Percentiles rank a stretch among this genome's conserved stretches.
Evolutionary conservation across 768 basidiomycete species (phyloP).

Genomic region (Psilocybe azurescens): DNA sequence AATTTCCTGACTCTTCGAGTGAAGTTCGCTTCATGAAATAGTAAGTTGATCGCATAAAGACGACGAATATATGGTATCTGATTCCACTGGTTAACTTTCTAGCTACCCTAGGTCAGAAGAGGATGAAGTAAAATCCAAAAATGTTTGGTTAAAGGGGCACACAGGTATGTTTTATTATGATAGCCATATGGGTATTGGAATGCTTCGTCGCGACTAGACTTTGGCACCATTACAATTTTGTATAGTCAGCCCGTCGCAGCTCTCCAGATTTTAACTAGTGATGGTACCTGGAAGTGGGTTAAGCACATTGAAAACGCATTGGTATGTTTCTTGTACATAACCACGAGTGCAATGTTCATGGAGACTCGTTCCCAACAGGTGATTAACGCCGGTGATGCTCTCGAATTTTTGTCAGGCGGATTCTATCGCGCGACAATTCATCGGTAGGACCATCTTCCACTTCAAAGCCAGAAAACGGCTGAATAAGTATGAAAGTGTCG

Average conservation of each 20-base stretch:
- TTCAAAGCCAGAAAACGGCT: not conserved
- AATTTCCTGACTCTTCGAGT: not conserved
- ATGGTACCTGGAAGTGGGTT: constrained; percentile 63
- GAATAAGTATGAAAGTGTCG: constrained; percentile 41
- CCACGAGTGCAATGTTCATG: not conserved
- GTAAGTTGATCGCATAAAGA: constrained; percentile 34
- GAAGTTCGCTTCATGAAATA: constrained; percentile 73
- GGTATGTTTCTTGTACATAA: constrained; percentile 32
- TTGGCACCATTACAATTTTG: constrained; percentile 60
- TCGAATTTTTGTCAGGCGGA: constrained; percentile 67
- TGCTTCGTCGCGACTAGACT: constrained; percentile 36
- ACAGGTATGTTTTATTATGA: constrained; percentile 40
- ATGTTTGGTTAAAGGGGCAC: constrained; percentile 67
- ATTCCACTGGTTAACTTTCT: not conserved
- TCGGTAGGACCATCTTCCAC: constrained; percentile 21
- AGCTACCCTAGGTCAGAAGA: constrained; percentile 57
- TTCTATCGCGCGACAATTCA: constrained; percentile 66
- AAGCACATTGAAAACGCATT: constrained; percentile 63
- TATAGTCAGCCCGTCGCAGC: constrained; percentile 67
- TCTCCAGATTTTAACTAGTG: constrained; percentile 58
- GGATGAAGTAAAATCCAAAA: constrained; percentile 54
- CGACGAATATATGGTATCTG: not conserved
- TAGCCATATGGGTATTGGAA: not conserved
- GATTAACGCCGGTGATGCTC: constrained; percentile 62
- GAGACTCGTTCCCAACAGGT: constrained; percentile 39